Evolutionary conservation across 768 basidiomycete genomes (phyloP), one percentile per base, ranked within the genome.

Genomic region (Auricularia sp.): DNA sequence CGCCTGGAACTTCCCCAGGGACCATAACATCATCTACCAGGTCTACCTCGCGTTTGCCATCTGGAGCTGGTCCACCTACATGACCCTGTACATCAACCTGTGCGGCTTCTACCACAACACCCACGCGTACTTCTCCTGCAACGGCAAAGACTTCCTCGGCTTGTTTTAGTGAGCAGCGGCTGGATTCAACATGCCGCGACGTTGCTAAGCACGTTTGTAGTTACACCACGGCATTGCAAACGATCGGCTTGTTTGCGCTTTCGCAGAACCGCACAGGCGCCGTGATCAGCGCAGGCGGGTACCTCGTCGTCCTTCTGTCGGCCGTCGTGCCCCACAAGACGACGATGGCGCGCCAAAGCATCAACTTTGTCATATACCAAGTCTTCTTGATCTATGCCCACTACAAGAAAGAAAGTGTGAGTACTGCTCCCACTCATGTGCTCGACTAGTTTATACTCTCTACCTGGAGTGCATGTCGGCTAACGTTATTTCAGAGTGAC

Each of bases 1-100:
- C 64, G 76, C 87, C 63, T 87, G 82, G 70, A 86, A 93, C 76
- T 85, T 84, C 78, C 90, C 90, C 1, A 79, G 87, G 53, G 82
- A 86, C 66, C 79, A 82, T 21, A 77, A 77, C 14, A 72, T 76
- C 35, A 72, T 81, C 3, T 91, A 90, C 72, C 91, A 92, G 74
- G 61, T 77, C n/a, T 77, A 82, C 58, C 74, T 90, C 18, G 73
- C 79, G 3, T 72, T 80, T 60, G 81, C 87, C 2, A 80, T 84
- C 18, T 90, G 87, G 87, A 77, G 75, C 66, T 89, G 87, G 88
- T 84, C 56, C 8, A 59, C 61, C 16, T 44, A 42, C 35, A 23
- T 61, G 21, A 21, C 61, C 7, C 12, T 61, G 35, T 61, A 29
- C 56, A 59, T 59, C 56, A 59, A 59, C 56, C 23, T 59, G 6